A percentile compares a stretch with the other conserved stretches of the same genome.
These are phyloP conservation scores for Phytophthora ohioensis DNA, from an alignment of 352 stramenopile genomes.

Conservation along the genomic window DNA sequence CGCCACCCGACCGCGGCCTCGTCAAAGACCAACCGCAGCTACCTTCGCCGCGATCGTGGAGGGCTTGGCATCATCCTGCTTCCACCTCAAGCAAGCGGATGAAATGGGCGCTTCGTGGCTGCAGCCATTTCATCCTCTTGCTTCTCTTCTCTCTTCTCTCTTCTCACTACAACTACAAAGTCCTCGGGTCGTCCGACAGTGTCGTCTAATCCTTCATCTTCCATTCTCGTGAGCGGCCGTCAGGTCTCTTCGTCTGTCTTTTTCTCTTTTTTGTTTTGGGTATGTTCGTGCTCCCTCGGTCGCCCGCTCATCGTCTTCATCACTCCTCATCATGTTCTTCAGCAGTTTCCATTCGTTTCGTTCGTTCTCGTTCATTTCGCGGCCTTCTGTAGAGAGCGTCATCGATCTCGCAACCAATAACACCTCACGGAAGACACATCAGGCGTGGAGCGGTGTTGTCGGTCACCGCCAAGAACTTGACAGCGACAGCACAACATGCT, in stretches of 20 bases:
- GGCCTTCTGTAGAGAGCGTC: conserved; percentile 22
- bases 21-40: conserved; percentile 38
- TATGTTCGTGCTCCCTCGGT: conserved; percentile 35
- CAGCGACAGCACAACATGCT: conserved; percentile 28
- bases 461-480: conserved; percentile 28
- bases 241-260: conserved; percentile 46
- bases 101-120: conserved; percentile 39
- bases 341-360: conserved; percentile 41
- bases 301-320: conserved; percentile 37
- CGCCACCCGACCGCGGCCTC: conserved; percentile 35
- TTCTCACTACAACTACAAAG: conserved; percentile 59
- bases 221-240: conserved; percentile 38
- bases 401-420: conserved; percentile 27
- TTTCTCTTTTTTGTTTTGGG: conserved; percentile 34
- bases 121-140: conserved; percentile 44
- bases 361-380: conserved; percentile 33
- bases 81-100: conserved; percentile 37
- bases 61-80: conserved; percentile 37
- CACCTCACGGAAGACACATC: conserved; percentile 30
- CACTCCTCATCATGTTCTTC: conserved; percentile 39
- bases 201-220: conserved; percentile 47
- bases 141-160: conserved; percentile 34
- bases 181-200: conserved; percentile 41
- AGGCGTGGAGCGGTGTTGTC: conserved; percentile 23
- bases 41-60: conserved; percentile 27